These are phyloP conservation scores for Aspergillus pseudoviridinutans DNA, from an alignment of 2,329 filamentous ascomycete genomes.

Conservation along the genomic window DNA sequence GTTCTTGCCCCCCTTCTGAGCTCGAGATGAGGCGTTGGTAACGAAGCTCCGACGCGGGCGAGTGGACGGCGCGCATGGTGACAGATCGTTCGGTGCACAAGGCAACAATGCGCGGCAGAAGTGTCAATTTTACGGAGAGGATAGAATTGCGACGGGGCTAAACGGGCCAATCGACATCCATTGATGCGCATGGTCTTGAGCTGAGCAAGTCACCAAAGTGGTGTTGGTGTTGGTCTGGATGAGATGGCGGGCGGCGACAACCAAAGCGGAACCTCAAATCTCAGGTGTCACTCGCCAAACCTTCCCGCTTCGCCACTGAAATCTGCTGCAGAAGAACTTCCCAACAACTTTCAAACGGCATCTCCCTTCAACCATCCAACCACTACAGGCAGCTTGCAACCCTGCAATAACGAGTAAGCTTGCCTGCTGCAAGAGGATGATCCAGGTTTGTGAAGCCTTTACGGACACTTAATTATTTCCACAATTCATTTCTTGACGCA, in stretches of 20 bases:
- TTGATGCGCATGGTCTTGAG: constrained; percentile 22
- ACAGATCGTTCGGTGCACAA: constrained; percentile 26
- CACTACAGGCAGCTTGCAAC: constrained; percentile 22
- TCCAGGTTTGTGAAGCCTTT: constrained; percentile 34
- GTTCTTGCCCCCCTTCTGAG: constrained; percentile 34
- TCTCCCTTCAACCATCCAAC: constrained; percentile 21
- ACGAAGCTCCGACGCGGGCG: constrained; percentile 15
- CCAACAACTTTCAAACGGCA: constrained; percentile 24
- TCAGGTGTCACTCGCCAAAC: constrained; percentile 20
- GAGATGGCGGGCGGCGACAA: constrained; percentile 7
- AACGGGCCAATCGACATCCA: constrained; percentile 14
- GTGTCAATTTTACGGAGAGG: not conserved
- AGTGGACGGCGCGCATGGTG: constrained; percentile 25
- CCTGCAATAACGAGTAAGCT: constrained; percentile 22
- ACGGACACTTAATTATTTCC: constrained; percentile 18
- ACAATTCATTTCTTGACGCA: constrained; percentile 23
- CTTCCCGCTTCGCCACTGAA: constrained; percentile 36
- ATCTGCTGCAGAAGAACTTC: constrained; percentile 26
- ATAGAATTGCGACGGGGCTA: constrained; percentile 6
- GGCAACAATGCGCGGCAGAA: constrained; percentile 13
- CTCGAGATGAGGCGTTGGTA: constrained; percentile 9
- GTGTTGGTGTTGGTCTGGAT: not conserved
- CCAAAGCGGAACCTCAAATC: constrained; percentile 14
- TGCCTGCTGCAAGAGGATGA: constrained; percentile 33
- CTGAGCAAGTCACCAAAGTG: not conserved